Percentiles rank a stretch among this genome's conserved stretches.
Evolutionary conservation across 805 yeast genomes (phyloP).

Genomic region (Candida ponderosae): DNA sequence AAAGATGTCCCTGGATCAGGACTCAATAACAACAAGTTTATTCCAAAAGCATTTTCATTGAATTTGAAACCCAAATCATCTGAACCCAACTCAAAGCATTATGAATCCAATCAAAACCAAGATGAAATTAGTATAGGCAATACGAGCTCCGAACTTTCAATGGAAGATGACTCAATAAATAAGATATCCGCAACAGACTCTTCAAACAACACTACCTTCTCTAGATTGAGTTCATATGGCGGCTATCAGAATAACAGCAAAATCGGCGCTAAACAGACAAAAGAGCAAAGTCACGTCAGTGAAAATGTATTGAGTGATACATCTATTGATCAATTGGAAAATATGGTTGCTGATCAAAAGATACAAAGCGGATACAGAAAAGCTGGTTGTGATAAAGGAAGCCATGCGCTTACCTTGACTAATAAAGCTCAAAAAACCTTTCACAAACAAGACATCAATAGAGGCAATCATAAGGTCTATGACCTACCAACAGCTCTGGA

Average conservation of each 20-base stretch:
- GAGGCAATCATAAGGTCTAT: too few species aligned
- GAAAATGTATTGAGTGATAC: conserved; percentile 3
- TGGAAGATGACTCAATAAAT: conserved; percentile 1
- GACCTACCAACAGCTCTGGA: too few species aligned
- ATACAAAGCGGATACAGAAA: neutral
- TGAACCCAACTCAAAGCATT: neutral
- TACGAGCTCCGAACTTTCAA: conserved; percentile 1
- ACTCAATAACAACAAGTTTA: conserved; percentile 13
- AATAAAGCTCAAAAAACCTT: too few species aligned
- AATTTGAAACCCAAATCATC: conserved; percentile 6
- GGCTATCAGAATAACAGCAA: neutral
- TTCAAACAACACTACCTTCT: conserved; percentile 6
- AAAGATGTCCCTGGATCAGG: conserved; percentile 14
- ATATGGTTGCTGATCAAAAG: neutral
- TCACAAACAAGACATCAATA: neutral
- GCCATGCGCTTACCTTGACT: too few species aligned
- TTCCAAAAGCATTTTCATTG: conserved; percentile 14
- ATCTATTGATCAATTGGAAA: conserved; percentile 1
- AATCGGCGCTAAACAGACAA: neutral
- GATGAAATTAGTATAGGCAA: neutral
- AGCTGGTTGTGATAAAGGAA: neutral
- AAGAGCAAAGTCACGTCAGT: neutral
- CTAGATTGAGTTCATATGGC: conserved; percentile 4
- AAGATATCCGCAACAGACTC: conserved; percentile 4
- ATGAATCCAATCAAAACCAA: neutral